These are phyloP conservation scores for Ophiobolus disseminans DNA, from an alignment of 2,329 filamentous ascomycete species.

Conservation along the genomic window DNA sequence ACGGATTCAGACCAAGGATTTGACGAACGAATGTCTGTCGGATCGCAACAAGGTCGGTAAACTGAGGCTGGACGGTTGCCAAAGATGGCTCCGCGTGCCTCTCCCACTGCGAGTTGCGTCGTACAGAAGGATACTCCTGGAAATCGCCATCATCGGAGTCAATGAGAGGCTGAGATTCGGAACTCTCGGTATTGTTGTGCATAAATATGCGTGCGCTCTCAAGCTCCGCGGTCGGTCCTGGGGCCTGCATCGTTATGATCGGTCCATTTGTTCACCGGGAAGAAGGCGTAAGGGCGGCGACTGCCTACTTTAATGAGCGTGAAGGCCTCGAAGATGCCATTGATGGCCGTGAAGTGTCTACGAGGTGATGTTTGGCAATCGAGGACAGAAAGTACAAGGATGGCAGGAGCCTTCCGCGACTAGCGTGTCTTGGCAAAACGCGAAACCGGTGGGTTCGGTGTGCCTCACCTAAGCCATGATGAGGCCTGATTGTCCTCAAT, in stretches of 20 bases:
- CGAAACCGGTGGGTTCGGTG: too few relatives aligned
- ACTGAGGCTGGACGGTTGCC: conserved; percentile 43
- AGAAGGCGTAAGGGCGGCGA: neutral
- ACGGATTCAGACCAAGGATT: conserved; percentile 53
- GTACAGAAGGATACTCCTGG: conserved; percentile 21
- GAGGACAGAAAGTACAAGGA: too few relatives aligned
- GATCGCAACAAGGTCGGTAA: conserved; percentile 36
- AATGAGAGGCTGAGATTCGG: conserved; percentile 26
- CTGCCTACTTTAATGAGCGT: conserved; percentile 6
- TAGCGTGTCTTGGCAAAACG: conserved; percentile 10
- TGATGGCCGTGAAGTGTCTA: conserved; percentile 9
- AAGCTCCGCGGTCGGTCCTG: conserved; percentile 4
- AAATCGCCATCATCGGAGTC: conserved; percentile 28
- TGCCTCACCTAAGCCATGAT: too few relatives aligned
- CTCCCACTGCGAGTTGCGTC: conserved; percentile 38
- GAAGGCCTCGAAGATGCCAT: conserved; percentile 18
- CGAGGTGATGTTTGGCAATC: conserved; percentile 3
- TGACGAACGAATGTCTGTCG: conserved; percentile 46
- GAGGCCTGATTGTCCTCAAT: too few relatives aligned
- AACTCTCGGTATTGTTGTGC: conserved; percentile 20
- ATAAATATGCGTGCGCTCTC: conserved; percentile 10
- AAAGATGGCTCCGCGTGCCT: conserved; percentile 45
- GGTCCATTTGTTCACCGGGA: neutral
- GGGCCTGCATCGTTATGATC: conserved; percentile 10
- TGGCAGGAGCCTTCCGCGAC: too few relatives aligned